Conservation (phyloP, 768 basidiomycete species). For the Sistotremastrum niveocremeum region DNA sequence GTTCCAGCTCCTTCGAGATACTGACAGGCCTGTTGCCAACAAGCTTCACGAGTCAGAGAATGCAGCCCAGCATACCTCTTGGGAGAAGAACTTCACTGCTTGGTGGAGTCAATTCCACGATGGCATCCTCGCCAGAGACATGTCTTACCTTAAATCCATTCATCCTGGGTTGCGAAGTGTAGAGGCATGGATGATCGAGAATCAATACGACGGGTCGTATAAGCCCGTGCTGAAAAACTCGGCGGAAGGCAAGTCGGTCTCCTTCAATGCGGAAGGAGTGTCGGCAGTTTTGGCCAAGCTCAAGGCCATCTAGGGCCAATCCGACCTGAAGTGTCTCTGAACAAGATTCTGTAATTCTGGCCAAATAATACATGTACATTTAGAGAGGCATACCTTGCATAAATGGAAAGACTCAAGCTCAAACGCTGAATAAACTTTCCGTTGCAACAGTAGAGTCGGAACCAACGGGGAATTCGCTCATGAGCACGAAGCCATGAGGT, state of each 20-base stretch:
- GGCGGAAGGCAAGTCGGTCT: slow-evolving; percentile 8
- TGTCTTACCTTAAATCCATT: slow-evolving; percentile 28
- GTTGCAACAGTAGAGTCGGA: too few relatives aligned
- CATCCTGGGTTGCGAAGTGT: slow-evolving; percentile 24
- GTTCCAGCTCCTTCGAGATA: slow-evolving; percentile 17
- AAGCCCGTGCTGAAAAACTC: slow-evolving; percentile 11
- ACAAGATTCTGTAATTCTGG: too few relatives aligned
- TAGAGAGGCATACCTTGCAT: too few relatives aligned
- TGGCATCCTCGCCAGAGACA: slow-evolving; percentile 28
- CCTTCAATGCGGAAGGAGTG: too few relatives aligned
- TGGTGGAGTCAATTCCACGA: slow-evolving; percentile 33
- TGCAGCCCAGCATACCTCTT: slow-evolving; percentile 8
- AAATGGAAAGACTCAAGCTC: too few relatives aligned
- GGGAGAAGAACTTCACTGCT: slow-evolving; percentile 26
- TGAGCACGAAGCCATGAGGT: too few relatives aligned
- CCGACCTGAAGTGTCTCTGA: too few relatives aligned
- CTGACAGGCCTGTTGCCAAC: slow-evolving; percentile 20
- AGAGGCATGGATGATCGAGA: slow-evolving; percentile 29
- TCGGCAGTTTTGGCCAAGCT: too few relatives aligned
- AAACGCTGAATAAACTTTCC: too few relatives aligned
- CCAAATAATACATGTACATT: too few relatives aligned
- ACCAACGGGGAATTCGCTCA: too few relatives aligned
- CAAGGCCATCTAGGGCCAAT: too few relatives aligned
- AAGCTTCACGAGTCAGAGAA: slow-evolving; percentile 20
- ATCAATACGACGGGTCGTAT: slow-evolving; percentile 15